Conservation (phyloP, 2,329 filamentous ascomycete genomes). For the Rhynchosporium secalis region DNA sequence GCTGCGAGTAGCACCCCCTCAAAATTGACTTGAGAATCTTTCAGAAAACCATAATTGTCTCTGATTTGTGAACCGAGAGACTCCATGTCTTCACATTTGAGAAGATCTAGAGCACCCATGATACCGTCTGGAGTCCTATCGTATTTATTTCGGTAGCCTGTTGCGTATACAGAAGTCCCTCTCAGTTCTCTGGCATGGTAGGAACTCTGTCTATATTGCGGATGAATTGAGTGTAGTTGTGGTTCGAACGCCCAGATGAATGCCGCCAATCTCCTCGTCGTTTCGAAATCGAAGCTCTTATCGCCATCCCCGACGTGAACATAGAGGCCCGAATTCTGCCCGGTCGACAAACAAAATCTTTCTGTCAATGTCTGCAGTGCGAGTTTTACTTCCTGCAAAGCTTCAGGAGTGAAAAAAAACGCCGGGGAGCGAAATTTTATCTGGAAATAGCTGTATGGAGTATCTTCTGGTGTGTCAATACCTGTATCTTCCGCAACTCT, state of each 20-base stretch:
- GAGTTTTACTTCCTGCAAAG: constrained; percentile 15
- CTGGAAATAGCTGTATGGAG: constrained; percentile 7
- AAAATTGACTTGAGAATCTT: background rate
- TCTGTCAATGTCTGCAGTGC: constrained; percentile 23
- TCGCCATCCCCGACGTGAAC: constrained; percentile 39
- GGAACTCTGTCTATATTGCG: background rate
- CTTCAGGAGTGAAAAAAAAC: constrained; percentile 15
- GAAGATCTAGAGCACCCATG: background rate
- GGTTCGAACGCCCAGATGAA: constrained; percentile 37
- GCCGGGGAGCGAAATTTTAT: constrained; percentile 31
- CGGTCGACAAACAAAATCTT: constrained; percentile 29
- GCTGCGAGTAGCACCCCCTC: background rate
- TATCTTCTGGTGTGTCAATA: constrained; percentile 5
- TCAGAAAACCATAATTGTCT: background rate
- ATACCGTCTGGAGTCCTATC: background rate
- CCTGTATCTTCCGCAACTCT: constrained; percentile 15
- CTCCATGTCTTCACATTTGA: background rate
- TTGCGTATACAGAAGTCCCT: constrained; percentile 13
- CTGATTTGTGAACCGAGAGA: background rate
- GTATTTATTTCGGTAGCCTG: background rate
- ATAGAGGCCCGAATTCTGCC: constrained; percentile 35
- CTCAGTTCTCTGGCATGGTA: background rate
- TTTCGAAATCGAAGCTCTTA: constrained; percentile 28
- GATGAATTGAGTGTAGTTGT: constrained; percentile 36
- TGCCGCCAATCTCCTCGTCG: constrained; percentile 35